Base-by-base conservation (phyloP, 352 stramenopile genomes). In the Plasmopara halstedii region DNA sequence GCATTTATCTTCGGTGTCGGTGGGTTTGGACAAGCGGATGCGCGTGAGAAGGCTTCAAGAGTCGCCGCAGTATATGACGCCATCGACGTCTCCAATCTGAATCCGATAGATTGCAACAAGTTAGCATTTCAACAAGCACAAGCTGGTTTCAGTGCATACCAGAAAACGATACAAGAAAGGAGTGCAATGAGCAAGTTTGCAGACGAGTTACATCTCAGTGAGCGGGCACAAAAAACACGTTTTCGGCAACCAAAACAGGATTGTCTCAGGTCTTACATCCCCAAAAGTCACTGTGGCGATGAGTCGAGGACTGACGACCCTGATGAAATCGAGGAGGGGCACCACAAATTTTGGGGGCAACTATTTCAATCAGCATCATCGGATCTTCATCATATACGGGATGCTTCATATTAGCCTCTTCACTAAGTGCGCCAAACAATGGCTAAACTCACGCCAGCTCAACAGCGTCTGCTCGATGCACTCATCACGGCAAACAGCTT, bases 121-220 rank as follows among this genome's bases (percentile, higher is more conserved):
- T 3, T 3, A 6, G 22, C 18, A 18, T 35, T 47, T 8, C 19
- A 46, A 1, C 39, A 47, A 36, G 13, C 25, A 7, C 53, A 48
- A 14, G n/a, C 17, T 11, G 9, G 20, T 32, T n/a, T 52, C 3
- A 25, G 36, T 4, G 29, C 41, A 0, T 19, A 52, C 19, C 34
- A 22, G 0, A 35, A 27, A 0, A 20, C 6, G 1, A 32, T 57
- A 9, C 39, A 62, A 22, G 21, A 41, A 6, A 27, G 45, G 0
- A 55, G 45, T 10, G 56, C 34, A 29, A 11, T 11, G 52, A 53
- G 36, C 21, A 56, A 53, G 17, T 46, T 56, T 46, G 42, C 46
- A 7, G 52, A 33, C 0, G 53, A 56, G 21, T 27, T 56, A 31
- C 46, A 50, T 8, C 20, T 44, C 0, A 53, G 42, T 22, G 46